Evolutionary conservation across 345 rosid genomes (phyloP).

Genomic region (Populus deltoides): DNA sequence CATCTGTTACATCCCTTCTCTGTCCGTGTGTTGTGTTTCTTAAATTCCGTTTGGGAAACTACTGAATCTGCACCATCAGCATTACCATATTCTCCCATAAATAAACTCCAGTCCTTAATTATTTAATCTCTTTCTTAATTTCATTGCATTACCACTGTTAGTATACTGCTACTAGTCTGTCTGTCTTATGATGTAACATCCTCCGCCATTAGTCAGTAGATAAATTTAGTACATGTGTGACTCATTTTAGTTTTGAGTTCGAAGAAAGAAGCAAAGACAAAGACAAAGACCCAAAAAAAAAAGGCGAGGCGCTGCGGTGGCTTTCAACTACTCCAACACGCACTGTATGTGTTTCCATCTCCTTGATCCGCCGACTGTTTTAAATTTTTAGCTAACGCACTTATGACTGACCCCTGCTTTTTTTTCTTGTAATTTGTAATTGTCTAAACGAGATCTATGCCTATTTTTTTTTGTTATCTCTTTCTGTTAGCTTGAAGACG

Average conservation of each 20-base stretch:
- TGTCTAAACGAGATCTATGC: not conserved
- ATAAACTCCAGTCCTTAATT: not conserved
- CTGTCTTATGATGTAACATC: not conserved
- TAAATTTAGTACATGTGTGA: not conserved
- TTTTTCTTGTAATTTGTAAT: not conserved
- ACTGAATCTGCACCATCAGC: not conserved
- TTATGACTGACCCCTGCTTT: not conserved
- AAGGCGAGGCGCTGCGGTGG: not conserved
- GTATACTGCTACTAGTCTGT: not conserved
- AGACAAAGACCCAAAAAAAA: not conserved
- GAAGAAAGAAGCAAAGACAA: not conserved
- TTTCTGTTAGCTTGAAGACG: not conserved
- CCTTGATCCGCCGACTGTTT: not conserved
- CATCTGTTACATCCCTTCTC: not conserved
- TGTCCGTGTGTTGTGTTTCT: not conserved
- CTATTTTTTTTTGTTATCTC: not conserved
- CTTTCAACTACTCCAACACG: slow-evolving; percentile 1
- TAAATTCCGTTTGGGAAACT: not conserved
- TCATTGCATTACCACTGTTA: not conserved
- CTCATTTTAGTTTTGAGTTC: not conserved
- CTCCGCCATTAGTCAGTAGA: not conserved
- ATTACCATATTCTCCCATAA: not conserved
- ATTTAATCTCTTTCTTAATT: not conserved
- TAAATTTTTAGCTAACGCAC: not conserved
- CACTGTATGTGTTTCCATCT: not conserved